Evolutionary conservation across 2,329 filamentous ascomycete species (phyloP).

Genomic region (Lachnellula cervina): DNA sequence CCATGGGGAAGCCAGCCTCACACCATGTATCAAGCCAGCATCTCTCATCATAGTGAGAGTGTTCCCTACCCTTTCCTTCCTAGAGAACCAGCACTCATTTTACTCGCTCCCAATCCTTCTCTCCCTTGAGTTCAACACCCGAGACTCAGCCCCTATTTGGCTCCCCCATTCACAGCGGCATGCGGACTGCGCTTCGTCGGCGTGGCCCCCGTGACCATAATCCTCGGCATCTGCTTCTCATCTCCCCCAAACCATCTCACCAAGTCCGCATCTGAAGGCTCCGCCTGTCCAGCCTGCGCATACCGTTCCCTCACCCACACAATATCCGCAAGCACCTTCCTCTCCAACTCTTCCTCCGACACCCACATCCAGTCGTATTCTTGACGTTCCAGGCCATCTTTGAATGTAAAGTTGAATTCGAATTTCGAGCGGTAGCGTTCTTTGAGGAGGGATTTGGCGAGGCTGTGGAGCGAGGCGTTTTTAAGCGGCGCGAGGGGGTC

Average conservation of each 20-base stretch:
- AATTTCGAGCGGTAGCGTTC: slow-evolving; percentile 11
- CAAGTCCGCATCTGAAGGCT: slow-evolving; percentile 12
- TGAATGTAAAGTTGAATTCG: neutral
- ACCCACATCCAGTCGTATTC: slow-evolving; percentile 14
- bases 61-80: too few relatives aligned
- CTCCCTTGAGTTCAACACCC: too few relatives aligned
- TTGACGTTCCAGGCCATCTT: neutral
- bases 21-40: too few relatives aligned
- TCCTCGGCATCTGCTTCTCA: neutral
- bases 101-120: too few relatives aligned
- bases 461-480: neutral
- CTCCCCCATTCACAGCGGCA: too few relatives aligned
- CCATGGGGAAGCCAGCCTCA: too few relatives aligned
- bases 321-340: slow-evolving; percentile 15
- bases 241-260: slow-evolving; percentile 11
- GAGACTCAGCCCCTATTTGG: too few relatives aligned
- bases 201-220: neutral
- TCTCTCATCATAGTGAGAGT: too few relatives aligned
- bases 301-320: slow-evolving; percentile 15
- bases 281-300: slow-evolving; percentile 6
- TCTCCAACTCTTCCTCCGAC: slow-evolving; percentile 8
- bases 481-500: neutral
- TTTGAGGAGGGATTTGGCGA: slow-evolving; percentile 4
- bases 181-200: neutral
- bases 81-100: too few relatives aligned